Base-by-base conservation (phyloP, 1,139 yeast genomes). In the Taphrina betulina region DNA sequence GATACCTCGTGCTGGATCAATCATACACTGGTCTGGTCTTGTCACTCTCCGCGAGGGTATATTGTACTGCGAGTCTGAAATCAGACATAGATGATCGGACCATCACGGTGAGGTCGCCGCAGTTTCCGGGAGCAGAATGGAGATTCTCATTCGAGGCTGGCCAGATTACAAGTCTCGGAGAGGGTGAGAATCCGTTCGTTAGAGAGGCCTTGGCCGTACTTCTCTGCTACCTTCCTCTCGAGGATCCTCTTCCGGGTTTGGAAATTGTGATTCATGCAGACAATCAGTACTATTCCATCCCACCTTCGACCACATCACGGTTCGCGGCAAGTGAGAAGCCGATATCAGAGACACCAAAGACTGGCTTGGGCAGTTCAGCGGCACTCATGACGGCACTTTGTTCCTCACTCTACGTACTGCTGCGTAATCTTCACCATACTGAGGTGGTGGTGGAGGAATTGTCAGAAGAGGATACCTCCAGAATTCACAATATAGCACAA, bases 321-420 rank as follows among this genome's bases (percentile, higher is more conserved):
- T 90, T 90, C 66, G 72, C 79, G 41, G 82, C 73, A 67, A 96
- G 92, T 67, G 58, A 68, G 0, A 62, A 68, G 33, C 72, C 80
- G 14, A 88, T 92, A 57, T 75, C 79, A 0, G 74, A 84, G 26
- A 95, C 90, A 3, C 82, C 95, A 5, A 92, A 92, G 68, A 94
- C 98, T 0, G 98, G 98, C 0, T 75, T 92, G 56, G 98, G 98
- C 0, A 89, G 96, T 12, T 89, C 96, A 22, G 98, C 98, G 0
- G 95, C 96, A 0, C 74, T 92, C 60, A 95, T 89, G 0, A 79
- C 95, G 0, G 92, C 86, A 1, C 76, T 89, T 1, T 79, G 87
- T 0, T 78, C 95, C 0, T 85, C 92, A 0, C 67, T 92, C 43
- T 67, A 75, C 85, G 3, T 70, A 70, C 65, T 69, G 0, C 66